Conservation (phyloP, 208 protist species). For the Balamuthia mandrillaris region DNA sequence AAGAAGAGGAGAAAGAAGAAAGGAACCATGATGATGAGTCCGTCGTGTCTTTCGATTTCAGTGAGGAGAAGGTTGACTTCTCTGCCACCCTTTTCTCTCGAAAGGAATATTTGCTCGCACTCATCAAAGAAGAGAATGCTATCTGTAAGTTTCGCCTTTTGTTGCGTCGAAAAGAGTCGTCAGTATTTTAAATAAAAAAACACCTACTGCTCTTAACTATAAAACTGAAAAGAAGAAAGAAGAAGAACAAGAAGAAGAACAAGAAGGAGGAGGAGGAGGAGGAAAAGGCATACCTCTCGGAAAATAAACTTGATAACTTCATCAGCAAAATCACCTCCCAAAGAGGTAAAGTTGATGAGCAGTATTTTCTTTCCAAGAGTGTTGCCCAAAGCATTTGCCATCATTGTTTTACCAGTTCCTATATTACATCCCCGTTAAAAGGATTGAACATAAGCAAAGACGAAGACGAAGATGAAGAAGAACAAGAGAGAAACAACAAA, state of each 20-base stretch:
- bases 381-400: constrained; percentile 46
- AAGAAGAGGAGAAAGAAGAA: no score
- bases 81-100: constrained; percentile 17
- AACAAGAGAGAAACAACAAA: no score
- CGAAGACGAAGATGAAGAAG: no score
- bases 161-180: no score
- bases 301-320: constrained; percentile 53
- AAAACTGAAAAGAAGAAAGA: no score
- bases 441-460: no score
- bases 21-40: constrained; percentile 56
- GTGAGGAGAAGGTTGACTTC: constrained; percentile 53
- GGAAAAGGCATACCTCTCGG: no score
- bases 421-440: no score
- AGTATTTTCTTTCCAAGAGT: constrained; percentile 46
- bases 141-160: constrained; percentile 60
- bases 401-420: neutral
- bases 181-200: no score
- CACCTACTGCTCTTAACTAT: no score
- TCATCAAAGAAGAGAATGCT: constrained; percentile 63
- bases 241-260: no score
- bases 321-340: constrained; percentile 3
- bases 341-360: constrained; percentile 55
- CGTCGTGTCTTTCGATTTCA: constrained; percentile 57
- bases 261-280: no score
- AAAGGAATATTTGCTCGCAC: constrained; percentile 58